These are phyloP conservation scores for Xanthoparmelia taractica DNA, from an alignment of 495 filamentous ascomycete species.

Conservation along the genomic window DNA sequence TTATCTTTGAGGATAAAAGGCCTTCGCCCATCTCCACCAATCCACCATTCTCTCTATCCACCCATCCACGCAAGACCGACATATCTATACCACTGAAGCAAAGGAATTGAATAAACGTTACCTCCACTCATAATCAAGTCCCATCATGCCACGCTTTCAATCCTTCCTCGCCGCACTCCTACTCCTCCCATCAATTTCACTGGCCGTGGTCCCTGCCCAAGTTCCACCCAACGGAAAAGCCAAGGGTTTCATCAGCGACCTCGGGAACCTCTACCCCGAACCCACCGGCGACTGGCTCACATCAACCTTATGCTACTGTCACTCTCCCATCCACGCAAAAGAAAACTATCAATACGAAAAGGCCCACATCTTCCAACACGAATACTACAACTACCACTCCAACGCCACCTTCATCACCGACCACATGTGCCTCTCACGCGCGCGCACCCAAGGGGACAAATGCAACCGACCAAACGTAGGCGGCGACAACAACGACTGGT, in stretches of 20 bases:
- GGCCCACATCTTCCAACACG: neutral
- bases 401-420: neutral
- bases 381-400: conserved; percentile 6
- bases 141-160: neutral
- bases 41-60: no score
- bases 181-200: neutral
- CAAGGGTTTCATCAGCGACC: neutral
- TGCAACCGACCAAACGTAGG: neutral
- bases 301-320: neutral
- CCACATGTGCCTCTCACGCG: neutral
- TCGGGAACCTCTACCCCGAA: neutral
- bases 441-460: neutral
- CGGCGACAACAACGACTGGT: neutral
- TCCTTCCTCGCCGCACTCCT: neutral
- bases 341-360: neutral
- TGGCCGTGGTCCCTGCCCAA: neutral
- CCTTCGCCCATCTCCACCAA: no score
- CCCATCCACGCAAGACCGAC: no score
- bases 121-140: no score
- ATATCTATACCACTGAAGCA: no score
- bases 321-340: neutral
- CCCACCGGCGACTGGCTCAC: conserved; percentile 5
- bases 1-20: no score
- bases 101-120: no score
- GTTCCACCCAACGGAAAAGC: neutral